phyloP scores from a whole-genome alignment of 2,329 filamentous ascomycete genomes.

The Venturia oleaginea region DNA sequence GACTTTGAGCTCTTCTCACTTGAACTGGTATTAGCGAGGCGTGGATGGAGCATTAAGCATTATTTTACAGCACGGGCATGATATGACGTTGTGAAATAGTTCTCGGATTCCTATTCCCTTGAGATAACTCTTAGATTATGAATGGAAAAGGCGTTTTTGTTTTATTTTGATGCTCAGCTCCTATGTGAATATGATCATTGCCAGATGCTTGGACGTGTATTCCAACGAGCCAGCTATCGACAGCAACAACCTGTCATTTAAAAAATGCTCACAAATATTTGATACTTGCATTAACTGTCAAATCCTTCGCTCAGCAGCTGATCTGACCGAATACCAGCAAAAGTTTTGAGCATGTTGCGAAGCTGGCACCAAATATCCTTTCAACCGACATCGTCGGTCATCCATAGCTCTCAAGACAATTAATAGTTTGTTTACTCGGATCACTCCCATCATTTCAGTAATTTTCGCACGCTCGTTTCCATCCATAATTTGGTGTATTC shows the following conservation, averaged over 20 bases:
- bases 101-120: not conserved
- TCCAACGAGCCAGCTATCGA: not conserved
- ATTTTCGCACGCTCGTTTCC: conserved; percentile 31
- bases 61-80: not conserved
- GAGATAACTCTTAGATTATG: not conserved
- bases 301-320: not conserved
- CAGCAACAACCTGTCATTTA: not conserved
- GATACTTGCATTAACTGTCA: not conserved
- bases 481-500: conserved; percentile 33
- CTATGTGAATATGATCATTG: not conserved
- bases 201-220: not conserved
- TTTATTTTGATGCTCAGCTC: not conserved
- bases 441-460: conserved; percentile 22
- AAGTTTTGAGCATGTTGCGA: not conserved
- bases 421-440: not conserved
- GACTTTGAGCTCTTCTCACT: not conserved
- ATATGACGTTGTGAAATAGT: not conserved
- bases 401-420: not conserved
- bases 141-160: not conserved
- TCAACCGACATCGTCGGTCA: not conserved
- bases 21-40: not conserved
- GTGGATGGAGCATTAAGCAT: not conserved
- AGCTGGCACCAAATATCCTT: not conserved
- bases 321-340: not conserved
- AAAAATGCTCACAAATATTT: not conserved